These are phyloP conservation scores for Isoetes taiwanensis DNA, from an alignment of 75 land plant species.

Conservation along the genomic window DNA sequence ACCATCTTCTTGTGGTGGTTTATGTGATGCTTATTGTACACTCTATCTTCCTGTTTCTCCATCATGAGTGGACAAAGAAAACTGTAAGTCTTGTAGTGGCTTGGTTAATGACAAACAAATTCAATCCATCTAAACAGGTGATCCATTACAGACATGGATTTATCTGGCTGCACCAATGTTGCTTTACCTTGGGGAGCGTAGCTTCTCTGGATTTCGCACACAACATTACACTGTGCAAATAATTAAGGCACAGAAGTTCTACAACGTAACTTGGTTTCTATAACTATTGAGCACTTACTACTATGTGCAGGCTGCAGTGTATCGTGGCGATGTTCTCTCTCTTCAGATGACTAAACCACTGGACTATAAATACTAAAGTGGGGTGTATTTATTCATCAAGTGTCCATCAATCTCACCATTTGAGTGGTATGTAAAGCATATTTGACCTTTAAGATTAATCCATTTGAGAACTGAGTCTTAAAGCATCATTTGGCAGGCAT, in stretches of 20 bases:
- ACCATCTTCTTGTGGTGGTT: background rate
- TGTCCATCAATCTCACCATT: conserved; percentile 86
- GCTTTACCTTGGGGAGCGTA: conserved; percentile 15
- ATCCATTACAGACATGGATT: conserved; percentile 19
- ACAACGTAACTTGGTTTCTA: too few relatives aligned
- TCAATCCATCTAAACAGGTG: background rate
- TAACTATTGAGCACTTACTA: too few relatives aligned
- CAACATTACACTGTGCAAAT: conserved; percentile 26
- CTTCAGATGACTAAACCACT: conserved; percentile 81
- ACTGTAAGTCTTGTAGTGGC: too few relatives aligned
- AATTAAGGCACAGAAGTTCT: conserved; percentile 55
- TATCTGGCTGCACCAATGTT: conserved; percentile 17
- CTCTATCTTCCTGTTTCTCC: background rate
- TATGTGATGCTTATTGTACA: background rate
- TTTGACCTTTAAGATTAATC: too few relatives aligned
- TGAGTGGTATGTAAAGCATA: conserved; percentile 85
- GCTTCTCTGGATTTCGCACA: conserved; percentile 23
- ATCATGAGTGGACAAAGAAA: too few relatives aligned
- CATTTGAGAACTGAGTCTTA: too few relatives aligned
- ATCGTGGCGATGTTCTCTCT: conserved; percentile 85
- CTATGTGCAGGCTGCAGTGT: conserved; percentile 65
- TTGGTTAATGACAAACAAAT: background rate
- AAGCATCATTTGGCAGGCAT: conserved; percentile 11
- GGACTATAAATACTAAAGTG: conserved; percentile 73
- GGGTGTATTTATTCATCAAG: conserved; percentile 84